Evolutionary conservation across 345 rosid species (phyloP), one percentile per base, ranked within the genome.

Genomic region (Tarenaya hassleriana): DNA sequence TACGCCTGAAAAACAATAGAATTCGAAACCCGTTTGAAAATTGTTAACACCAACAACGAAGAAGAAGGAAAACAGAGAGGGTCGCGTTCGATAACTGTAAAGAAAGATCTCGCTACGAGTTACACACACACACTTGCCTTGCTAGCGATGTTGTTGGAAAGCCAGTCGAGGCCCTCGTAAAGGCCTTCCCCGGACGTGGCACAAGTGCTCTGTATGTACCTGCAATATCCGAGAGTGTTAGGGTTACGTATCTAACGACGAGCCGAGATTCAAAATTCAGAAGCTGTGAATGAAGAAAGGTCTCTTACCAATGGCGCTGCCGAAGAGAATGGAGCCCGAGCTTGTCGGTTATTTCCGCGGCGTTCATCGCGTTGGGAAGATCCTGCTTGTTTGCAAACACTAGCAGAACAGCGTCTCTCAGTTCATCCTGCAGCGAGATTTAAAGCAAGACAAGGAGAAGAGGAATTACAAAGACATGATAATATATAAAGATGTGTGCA

Each of bases 371-470:
- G 15, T 37, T 37, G 8, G 88, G 88, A 65, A 81, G 84, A 74
- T 81, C 88, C 69, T 81, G 84, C 55, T 81, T 81, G 78, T 81
- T 81, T 16, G 88, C 84, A 56, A 81, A 78, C 11, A 81, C 88
- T 14, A 81, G 76, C 49, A 81, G 69, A 38, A 81, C 88, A 62
- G 88, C 88, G 54, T 81, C 88, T 60, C 88, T 76, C 73, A 81
- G 54, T 69, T 81, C 88, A 74, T 81, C 88, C 88, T 81, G 67
- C 41, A 37, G 15, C 8, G 3, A 10, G 4, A 37, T 37, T 37
- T 10, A 37, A 37, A 24, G 29, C 29, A 24, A 24, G 29, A 2
- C 5, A 5, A 24, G 3, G 29, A 24, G 29, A 24, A 24, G 5
- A 24, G 29, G 29, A 24, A 24, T 5, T 2, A 24, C 5, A 5